Evolutionary conservation across 2,329 filamentous ascomycete species (phyloP).

Genomic region (Penicillium sclerotigenum): DNA sequence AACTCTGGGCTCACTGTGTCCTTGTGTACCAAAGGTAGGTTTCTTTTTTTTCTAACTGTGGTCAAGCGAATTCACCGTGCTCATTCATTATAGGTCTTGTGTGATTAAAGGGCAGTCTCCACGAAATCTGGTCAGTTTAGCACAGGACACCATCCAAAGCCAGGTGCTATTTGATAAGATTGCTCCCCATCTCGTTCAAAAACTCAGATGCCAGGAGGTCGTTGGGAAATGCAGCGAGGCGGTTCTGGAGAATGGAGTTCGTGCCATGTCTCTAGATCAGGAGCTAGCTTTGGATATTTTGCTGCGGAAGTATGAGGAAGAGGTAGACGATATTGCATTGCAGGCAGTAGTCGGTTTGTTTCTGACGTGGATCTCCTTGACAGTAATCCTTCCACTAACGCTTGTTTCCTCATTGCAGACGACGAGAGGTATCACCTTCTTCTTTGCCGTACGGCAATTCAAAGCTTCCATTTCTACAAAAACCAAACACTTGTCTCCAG

Average conservation of each 20-base stretch:
- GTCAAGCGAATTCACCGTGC: neutral
- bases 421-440: conserved; percentile 31
- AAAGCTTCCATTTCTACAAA: conserved; percentile 39
- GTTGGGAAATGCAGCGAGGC: conserved; percentile 37
- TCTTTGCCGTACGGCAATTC: conserved; percentile 34
- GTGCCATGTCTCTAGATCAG: conserved; percentile 38
- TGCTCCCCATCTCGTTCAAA: conserved; percentile 32
- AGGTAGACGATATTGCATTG: conserved; percentile 37
- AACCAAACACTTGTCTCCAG: conserved; percentile 27
- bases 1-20: conserved; percentile 42
- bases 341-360: conserved; percentile 32
- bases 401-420: conserved; percentile 17
- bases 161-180: conserved; percentile 36
- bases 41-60: neutral
- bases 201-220: conserved; percentile 39
- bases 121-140: conserved; percentile 33
- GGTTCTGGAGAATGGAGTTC: conserved; percentile 39
- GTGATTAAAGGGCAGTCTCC: conserved; percentile 39
- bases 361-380: neutral
- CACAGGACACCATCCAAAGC: conserved; percentile 37
- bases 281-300: conserved; percentile 39
- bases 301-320: conserved; percentile 36
- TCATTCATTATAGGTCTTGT: conserved; percentile 31
- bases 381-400: neutral
- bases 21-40: conserved; percentile 41